Evolutionary conservation across 2,329 filamentous ascomycete genomes (phyloP).

Genomic region (Epicoccum nigrum): DNA sequence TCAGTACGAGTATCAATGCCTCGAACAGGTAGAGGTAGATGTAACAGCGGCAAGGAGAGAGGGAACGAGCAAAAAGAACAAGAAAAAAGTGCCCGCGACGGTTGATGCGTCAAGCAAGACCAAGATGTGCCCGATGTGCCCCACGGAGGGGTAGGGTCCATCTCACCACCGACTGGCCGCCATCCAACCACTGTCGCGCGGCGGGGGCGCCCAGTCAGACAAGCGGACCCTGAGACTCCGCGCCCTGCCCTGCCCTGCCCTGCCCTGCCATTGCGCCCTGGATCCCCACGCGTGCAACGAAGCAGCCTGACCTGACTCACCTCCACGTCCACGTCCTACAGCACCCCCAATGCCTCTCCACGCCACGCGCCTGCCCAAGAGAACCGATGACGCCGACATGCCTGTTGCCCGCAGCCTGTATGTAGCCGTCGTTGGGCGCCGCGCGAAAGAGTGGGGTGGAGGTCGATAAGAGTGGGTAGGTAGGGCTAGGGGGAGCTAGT

Average conservation of each 20-base stretch:
- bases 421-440: no score
- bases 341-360: neutral
- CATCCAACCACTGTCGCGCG: conserved; percentile 4
- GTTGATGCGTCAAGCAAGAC: conserved; percentile 8
- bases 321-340: neutral
- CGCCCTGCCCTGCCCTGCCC: no score
- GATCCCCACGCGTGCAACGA: no score
- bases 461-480: no score
- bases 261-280: no score
- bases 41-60: neutral
- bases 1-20: neutral
- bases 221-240: neutral
- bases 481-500: no score
- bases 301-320: neutral
- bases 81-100: neutral
- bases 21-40: no score
- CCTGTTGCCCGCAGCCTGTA: no score
- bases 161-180: neutral
- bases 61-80: neutral
- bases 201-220: neutral
- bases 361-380: neutral
- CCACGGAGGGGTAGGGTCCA: conserved; percentile 13
- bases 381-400: conserved; percentile 46
- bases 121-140: no score
- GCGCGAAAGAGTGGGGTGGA: no score